Base-by-base conservation (phyloP, 805 yeast species). In the Zygotorulaspora danielsina region DNA sequence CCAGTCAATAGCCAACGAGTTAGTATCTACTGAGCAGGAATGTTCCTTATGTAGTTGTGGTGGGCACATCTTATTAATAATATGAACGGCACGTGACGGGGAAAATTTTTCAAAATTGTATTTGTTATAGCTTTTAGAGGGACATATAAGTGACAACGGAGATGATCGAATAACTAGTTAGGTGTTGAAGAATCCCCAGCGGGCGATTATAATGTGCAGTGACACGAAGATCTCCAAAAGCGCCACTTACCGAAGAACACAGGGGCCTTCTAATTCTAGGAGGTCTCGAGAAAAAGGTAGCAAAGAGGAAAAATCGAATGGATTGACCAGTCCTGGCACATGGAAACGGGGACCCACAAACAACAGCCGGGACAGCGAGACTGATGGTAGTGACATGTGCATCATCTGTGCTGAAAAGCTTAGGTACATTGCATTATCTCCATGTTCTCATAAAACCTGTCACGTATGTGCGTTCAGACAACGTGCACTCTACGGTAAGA, bases 391-490 rank as follows among this genome's bases (percentile, higher is more conserved):
- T 6, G 72, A 72, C 9, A 55, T 64, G 21, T 89, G 97, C 70
- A 64, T 88, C 16, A 84, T 93, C 41, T 93, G 99, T 66, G 93
- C 97, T 0, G 82, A 84, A 32, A 66, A 67, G 20, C 70, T 87
- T 19, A 49, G 51, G n/a, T 74, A 71, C 50, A 78, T 79, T 2
- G 86, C 95, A 0, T 54, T 84, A 7, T 75, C 93, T 1, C 84
- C 87, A 0, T 93, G 99, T 63, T 79, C 81, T 52, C 97, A 93
- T 58, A 73, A 70, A 22, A 78, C 88, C 0, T 93, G 99, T 61
- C 85, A 87, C 55, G 65, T 60, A 32, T 93, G 99, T 67, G 70
- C 86, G 0, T 75, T 90, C 48, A 72, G 96, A 48, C 88, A 87
- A 54, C 69, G 96, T 31, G 89, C 88, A 0, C 65, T 90, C 11